Base-by-base conservation (phyloP, 192 early-diverging fungal genomes). In the Coemansia sp. region DNA sequence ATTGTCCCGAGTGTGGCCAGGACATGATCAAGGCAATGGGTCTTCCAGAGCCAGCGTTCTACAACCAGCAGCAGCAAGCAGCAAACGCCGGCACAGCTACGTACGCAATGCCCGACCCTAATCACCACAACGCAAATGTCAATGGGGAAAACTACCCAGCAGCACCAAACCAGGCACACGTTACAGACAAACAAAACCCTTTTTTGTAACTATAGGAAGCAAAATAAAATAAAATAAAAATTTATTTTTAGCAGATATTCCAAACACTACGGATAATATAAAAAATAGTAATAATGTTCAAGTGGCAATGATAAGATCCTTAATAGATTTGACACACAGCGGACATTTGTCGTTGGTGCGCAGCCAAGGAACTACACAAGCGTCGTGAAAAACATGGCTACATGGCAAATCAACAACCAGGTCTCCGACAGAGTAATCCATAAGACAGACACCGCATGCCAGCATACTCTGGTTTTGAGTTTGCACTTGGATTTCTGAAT, bases 321-420 rank as follows among this genome's bases (percentile, higher is more conserved):
- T 38, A 12, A 28, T 54, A 2, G 66, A 50, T 52, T 81, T 63
- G 45, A 76, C 72, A 55, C 94, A 94, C 5, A 92, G 88, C 22
- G 94, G 92, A 72, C 94, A 96, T 17, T 90, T 92, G 20, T 89
- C 90, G 55, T 91, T 95, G 40, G 94, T 80, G 56, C 89, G 87
- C 31, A 96, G 77, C 94, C 96, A 98, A 16, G 84, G 86, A 48
- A 88, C 85, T 50, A 95, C 88, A 63, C 96, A 98, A 11, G 74
- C 66, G 1, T 86, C 85, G 69, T 96, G 94, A 67, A 95, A 98
- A 25, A 84, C 65, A 62, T 98, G 96, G 17, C 83, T 85, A 79
- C 96, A 98, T 1, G 89, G 87, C 28, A 96, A 62, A 61, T 80
- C 66, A 3, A 89, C 67, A 16, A 84, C 83, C 28, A 81, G 72